A percentile compares a stretch with the other conserved stretches of the same genome.
Conservation (phyloP, 2,329 filamentous ascomycete species). For the Venturia oleaginea region DNA sequence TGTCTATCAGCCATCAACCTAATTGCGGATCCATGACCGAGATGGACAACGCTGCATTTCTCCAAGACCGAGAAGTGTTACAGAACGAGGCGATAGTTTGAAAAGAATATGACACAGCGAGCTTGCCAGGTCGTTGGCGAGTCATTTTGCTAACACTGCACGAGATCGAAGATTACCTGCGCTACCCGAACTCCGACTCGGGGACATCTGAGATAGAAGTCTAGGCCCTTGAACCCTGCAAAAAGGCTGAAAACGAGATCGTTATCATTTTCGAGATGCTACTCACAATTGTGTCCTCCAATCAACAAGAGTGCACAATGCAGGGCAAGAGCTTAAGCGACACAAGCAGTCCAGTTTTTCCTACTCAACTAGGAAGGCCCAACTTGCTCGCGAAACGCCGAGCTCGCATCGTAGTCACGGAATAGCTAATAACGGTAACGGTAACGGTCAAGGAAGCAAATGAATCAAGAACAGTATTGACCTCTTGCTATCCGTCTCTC, state of each 20-base stretch:
- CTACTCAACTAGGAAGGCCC: neutral
- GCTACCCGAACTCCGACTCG: neutral
- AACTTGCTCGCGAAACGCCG: neutral
- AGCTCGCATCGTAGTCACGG: too few relatives aligned
- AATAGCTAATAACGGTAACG: too few relatives aligned
- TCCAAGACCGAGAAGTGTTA: neutral
- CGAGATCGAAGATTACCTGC: neutral
- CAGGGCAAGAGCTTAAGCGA: neutral
- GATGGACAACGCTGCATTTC: too few relatives aligned
- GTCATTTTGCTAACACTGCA: neutral
- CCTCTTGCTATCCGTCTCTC: too few relatives aligned
- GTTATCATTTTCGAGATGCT: neutral
- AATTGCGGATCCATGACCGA: neutral
- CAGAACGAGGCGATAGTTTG: neutral
- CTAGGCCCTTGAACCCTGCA: neutral
- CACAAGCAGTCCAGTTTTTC: neutral
- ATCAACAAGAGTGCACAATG: neutral
- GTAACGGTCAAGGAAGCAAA: too few relatives aligned
- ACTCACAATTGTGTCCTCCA: neutral
- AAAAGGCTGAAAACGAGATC: neutral
- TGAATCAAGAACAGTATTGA: too few relatives aligned
- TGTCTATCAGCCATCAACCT: neutral
- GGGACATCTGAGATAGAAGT: neutral
- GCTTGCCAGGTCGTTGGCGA: neutral
- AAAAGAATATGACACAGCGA: neutral